These are phyloP conservation scores for Nakazawaea sp. DNA, from an alignment of 805 yeast species.

Conservation along the genomic window DNA sequence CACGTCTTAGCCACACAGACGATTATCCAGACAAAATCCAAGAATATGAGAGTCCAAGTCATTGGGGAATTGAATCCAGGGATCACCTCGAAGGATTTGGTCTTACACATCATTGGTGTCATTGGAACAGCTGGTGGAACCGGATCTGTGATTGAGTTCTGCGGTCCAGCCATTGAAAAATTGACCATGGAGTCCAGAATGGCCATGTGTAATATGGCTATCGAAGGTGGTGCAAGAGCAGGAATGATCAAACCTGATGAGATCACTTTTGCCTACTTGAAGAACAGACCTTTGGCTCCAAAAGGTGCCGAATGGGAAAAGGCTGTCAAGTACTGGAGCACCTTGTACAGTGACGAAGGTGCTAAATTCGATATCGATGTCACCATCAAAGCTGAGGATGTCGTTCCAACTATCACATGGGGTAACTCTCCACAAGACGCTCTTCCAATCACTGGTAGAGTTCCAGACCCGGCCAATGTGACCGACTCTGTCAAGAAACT, in stretches of 20 bases:
- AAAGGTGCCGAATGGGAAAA: constrained; percentile 92
- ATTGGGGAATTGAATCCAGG: constrained; percentile 83
- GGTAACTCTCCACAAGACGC: constrained; percentile 99
- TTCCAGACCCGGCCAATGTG: constrained; percentile 82
- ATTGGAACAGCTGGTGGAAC: constrained; percentile 99
- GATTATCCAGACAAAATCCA: constrained; percentile 86
- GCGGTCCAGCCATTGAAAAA: constrained; percentile 88
- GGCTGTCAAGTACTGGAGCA: constrained; percentile 86
- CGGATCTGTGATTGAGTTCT: constrained; percentile 93
- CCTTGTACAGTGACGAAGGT: constrained; percentile 82
- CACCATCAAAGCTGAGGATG: constrained; percentile 71
- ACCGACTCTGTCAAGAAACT: constrained; percentile 68
- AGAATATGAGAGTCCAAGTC: constrained; percentile 87
- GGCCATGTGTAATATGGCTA: constrained; percentile 99
- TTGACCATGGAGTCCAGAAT: constrained; percentile 96
- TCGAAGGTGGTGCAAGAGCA: constrained; percentile 99
- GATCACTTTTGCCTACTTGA: constrained; percentile 77
- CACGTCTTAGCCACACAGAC: constrained; percentile 98
- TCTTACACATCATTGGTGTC: constrained; percentile 89
- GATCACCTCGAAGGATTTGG: constrained; percentile 91
- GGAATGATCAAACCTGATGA: constrained; percentile 98
- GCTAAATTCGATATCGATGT: constrained; percentile 86
- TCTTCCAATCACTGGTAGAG: constrained; percentile 81
- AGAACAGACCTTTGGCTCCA: constrained; percentile 94
- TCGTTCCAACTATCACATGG: constrained; percentile 97